A percentile compares a stretch with the other conserved stretches of the same genome.
phyloP scores from a whole-genome alignment of 2,329 filamentous ascomycete species.

The Fusarium setosum region DNA sequence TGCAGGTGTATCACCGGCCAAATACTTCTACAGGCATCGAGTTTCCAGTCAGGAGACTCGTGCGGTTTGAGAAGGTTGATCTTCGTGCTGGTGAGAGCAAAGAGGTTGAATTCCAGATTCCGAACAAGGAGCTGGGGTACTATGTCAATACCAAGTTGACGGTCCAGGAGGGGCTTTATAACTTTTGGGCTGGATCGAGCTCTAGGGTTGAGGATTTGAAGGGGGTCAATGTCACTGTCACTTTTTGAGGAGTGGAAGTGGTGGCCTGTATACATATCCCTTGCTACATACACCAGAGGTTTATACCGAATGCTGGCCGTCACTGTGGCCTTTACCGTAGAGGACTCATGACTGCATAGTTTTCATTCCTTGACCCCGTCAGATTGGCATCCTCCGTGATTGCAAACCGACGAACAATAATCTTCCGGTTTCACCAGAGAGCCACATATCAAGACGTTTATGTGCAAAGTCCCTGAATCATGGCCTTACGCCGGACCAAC shows the following conservation, averaged over 20 bases:
- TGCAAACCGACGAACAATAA: no score
- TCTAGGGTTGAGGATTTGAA: constrained; percentile 37
- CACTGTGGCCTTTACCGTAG: no score
- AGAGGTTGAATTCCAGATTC: constrained; percentile 47
- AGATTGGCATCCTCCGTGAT: no score
- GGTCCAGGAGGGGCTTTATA: constrained; percentile 41
- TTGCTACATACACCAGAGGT: background rate
- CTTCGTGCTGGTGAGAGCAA: constrained; percentile 64
- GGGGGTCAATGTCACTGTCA: constrained; percentile 27
- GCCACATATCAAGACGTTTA: no score
- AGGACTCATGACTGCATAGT: no score
- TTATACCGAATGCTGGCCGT: no score
- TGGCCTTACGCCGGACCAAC: no score
- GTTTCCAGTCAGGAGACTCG: constrained; percentile 65
- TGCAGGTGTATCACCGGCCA: constrained; percentile 63
- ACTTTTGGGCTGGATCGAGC: constrained; percentile 46
- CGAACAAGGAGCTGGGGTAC: constrained; percentile 43
- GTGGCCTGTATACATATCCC: background rate
- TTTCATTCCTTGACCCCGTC: no score
- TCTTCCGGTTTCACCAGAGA: no score
- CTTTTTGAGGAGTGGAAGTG: background rate
- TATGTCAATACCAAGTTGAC: constrained; percentile 41
- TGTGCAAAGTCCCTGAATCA: no score
- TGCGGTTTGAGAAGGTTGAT: constrained; percentile 70
- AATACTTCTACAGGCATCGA: constrained; percentile 61